Evolutionary conservation across 2,329 filamentous ascomycete species (phyloP).

Genomic region (Lomentospora prolificans): DNA sequence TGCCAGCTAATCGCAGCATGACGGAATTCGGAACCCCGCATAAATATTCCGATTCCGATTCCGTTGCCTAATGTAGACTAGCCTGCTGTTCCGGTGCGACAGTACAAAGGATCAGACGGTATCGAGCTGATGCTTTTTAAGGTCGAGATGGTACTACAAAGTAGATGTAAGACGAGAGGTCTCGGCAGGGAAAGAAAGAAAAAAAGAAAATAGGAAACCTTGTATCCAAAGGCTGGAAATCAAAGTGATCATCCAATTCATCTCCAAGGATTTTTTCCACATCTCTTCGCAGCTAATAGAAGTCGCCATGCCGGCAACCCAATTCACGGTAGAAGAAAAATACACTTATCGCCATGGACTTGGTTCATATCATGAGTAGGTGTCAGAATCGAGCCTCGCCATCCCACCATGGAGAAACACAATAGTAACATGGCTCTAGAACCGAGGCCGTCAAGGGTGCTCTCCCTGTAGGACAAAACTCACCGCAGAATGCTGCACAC

Average conservation of each 20-base stretch:
- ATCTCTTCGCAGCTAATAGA: not conserved
- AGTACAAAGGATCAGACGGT: not conserved
- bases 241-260: not conserved
- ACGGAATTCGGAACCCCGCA: not conserved
- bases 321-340: constrained; percentile 6
- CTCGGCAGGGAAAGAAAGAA: not conserved
- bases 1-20: too few relatives aligned
- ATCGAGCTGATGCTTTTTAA: too few relatives aligned
- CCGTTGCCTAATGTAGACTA: not conserved
- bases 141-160: too few relatives aligned
- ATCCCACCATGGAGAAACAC: too few relatives aligned
- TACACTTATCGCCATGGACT: constrained; percentile 6
- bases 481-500: constrained; percentile 31
- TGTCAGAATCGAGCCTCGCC: too few relatives aligned
- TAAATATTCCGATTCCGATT: constrained; percentile 8
- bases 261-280: not conserved
- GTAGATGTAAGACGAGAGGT: not conserved
- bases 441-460: constrained; percentile 34
- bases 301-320: constrained; percentile 5
- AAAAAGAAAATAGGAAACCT: not conserved
- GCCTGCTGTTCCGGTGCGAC: not conserved
- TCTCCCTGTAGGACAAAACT: constrained; percentile 33
- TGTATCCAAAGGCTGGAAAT: not conserved
- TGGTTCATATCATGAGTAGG: constrained; percentile 5
- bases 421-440: not conserved